Percentiles rank a stretch among this genome's conserved stretches.
Conservation (phyloP, 257 asterid species). For the Solanum sitiens region DNA sequence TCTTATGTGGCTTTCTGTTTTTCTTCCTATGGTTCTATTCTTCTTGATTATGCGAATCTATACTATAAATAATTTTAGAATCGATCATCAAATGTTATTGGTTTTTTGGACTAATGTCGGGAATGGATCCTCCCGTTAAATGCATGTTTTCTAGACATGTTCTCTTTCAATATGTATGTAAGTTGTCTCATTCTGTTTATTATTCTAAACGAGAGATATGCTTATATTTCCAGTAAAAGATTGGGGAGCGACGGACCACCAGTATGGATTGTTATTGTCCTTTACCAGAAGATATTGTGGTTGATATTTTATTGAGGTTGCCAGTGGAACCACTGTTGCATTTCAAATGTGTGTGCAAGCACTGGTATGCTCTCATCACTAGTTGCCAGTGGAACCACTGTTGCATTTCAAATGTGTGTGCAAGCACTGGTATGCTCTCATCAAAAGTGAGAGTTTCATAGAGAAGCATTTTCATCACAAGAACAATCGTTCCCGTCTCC, state of each 20-base stretch:
- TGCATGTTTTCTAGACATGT: background rate
- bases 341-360: constrained; percentile 30
- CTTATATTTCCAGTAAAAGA: too few relatives aligned
- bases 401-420: constrained; percentile 25
- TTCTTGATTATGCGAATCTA: background rate
- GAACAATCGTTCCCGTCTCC: constrained; percentile 15
- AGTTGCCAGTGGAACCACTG: constrained; percentile 24
- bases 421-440: constrained; percentile 28
- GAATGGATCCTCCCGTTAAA: background rate
- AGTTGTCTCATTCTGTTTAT: background rate
- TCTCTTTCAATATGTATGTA: background rate
- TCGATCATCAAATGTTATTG: background rate
- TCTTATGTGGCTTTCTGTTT: background rate
- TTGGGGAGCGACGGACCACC: background rate
- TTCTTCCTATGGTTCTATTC: background rate
- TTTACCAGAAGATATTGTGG: constrained; percentile 14
- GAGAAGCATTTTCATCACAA: constrained; percentile 14
- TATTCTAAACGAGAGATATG: background rate
- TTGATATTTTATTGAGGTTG: constrained; percentile 20
- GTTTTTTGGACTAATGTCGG: background rate
- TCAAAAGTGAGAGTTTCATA: constrained; percentile 12
- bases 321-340: constrained; percentile 21
- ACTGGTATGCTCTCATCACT: constrained; percentile 27
- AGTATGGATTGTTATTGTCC: background rate
- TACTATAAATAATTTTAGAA: background rate